Evolutionary conservation across 2,329 filamentous ascomycete genomes (phyloP), one percentile per base, ranked within the genome.

Genomic region (Microcyclosporella mali): DNA sequence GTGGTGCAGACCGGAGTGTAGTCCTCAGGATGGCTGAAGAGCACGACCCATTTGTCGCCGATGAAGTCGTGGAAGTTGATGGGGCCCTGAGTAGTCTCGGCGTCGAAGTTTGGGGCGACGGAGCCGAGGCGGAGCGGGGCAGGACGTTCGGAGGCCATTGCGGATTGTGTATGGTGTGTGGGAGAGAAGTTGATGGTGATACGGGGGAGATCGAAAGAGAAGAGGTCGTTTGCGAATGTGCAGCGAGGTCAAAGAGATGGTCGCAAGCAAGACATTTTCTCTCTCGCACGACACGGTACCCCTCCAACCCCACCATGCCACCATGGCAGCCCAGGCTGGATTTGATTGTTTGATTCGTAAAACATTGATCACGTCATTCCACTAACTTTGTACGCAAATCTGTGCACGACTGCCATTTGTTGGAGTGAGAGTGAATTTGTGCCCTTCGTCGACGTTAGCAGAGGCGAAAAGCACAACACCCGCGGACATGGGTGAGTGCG

Each of bases 31-130:
- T 85, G 81, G 33, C 80, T 84, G 74, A 85, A 85, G 54, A 85
- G 73, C 50, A 85, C 72, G 47, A 81, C 77, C 80, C 81, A 85
- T 56, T 73, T 79, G 70, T 82, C 72, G 58, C 79, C 81, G 54
- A 84, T 82, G 71, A 78, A 85, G 56, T 83, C 70, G 69, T 85
- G 81, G 73, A 85, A 85, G 67, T 83, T 73, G 62, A 84, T 82
- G 41, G 72, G 71, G 45, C 81, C 81, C 50, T 71, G 63, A 52
- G 81, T 84, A 56, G 81, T 83, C 58, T 82, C 74, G 49, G 81
- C 79, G 56, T 81, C 66, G 72, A 85, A 84, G 71, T 85, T 78
- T 56, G 81, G 81, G 59, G 81, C 81, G 60, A 69, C 72, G 65
- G 72, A 80, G 63, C 80, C 80, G 57, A 84, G 74, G 60, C 80